phyloP scores from a whole-genome alignment of 192 early-diverging fungal genomes.

The Gonapodya prolifera region DNA sequence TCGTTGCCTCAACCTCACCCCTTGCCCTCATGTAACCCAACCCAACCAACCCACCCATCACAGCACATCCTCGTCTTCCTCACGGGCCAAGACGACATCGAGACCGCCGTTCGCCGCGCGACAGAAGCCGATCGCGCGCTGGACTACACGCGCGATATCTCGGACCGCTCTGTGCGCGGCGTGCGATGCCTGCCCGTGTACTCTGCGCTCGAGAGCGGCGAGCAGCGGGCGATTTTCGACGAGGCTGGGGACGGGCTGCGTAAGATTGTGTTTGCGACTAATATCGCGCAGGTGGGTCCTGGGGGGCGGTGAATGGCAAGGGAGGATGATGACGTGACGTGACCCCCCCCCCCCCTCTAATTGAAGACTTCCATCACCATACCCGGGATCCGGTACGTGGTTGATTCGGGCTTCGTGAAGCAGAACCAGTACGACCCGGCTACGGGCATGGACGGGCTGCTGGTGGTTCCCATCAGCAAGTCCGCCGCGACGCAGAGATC shows the following conservation, averaged over 20 bases:
- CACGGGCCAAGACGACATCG: constrained; percentile 48
- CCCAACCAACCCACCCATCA: not conserved
- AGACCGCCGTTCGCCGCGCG: constrained; percentile 38
- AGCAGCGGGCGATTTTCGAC: constrained; percentile 39
- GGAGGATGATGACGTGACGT: not conserved
- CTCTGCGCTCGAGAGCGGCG: constrained; percentile 59
- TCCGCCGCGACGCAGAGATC: constrained; percentile 49
- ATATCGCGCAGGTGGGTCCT: constrained; percentile 25
- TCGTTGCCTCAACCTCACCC: not conserved
- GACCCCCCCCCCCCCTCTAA: not conserved
- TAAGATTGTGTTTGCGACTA: constrained; percentile 43
- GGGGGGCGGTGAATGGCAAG: not conserved
- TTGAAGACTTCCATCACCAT: constrained; percentile 41
- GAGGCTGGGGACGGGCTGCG: constrained; percentile 22
- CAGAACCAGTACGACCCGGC: constrained; percentile 42
- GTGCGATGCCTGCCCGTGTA: constrained; percentile 51
- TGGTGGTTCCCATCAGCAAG: constrained; percentile 40
- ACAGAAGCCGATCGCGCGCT: constrained; percentile 26
- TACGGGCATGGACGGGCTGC: constrained; percentile 34
- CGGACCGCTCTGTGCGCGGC: constrained; percentile 18
- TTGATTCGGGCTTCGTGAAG: constrained; percentile 49
- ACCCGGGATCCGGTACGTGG: constrained; percentile 46
- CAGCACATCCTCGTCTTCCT: constrained; percentile 41
- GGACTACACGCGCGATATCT: constrained; percentile 31
- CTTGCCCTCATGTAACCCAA: not conserved